phyloP scores from a whole-genome alignment of 2,329 filamentous ascomycete genomes.

The Trichoderma atrobrunneum region DNA sequence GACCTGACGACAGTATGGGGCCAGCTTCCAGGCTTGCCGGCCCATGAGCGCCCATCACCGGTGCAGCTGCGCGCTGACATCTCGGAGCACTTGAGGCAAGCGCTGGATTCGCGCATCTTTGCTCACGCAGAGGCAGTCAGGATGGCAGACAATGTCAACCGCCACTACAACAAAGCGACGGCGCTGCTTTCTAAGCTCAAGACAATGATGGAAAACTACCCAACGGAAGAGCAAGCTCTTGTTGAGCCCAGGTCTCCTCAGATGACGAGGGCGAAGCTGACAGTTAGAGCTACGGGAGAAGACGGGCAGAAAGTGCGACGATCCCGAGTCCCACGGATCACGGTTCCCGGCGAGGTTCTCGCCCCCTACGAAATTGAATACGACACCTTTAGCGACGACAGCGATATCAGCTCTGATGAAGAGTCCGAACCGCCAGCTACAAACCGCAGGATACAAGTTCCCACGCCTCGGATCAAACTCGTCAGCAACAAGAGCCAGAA shows the following conservation, averaged over 20 bases:
- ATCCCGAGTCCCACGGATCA: slow-evolving; percentile 55
- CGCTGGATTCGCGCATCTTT: slow-evolving; percentile 55
- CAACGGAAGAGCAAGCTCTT: slow-evolving; percentile 51
- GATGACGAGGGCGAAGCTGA: slow-evolving; percentile 47
- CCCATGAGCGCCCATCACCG: slow-evolving; percentile 47
- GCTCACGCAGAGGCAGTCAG: slow-evolving; percentile 61
- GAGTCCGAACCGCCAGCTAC: slow-evolving; percentile 43
- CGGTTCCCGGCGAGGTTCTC: slow-evolving; percentile 63
- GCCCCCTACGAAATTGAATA: slow-evolving; percentile 65
- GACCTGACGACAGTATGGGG: slow-evolving; percentile 58
- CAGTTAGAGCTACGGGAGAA: slow-evolving; percentile 42
- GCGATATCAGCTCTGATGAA: slow-evolving; percentile 52
- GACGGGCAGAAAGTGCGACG: slow-evolving; percentile 47
- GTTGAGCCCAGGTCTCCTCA: slow-evolving; percentile 54
- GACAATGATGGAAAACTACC: slow-evolving; percentile 59
- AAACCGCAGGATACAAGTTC: slow-evolving; percentile 36
- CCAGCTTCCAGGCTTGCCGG: slow-evolving; percentile 48
- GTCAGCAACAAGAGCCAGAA: slow-evolving; percentile 44
- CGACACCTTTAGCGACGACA: slow-evolving; percentile 54
- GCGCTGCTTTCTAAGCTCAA: slow-evolving; percentile 58
- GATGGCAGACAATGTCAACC: slow-evolving; percentile 61
- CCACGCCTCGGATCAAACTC: slow-evolving; percentile 49
- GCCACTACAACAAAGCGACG: slow-evolving; percentile 60
- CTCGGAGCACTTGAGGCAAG: slow-evolving; percentile 54
- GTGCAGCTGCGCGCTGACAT: slow-evolving; percentile 57